Conservation (phyloP, 805 yeast species). For the Ascoidea asiatica region DNA sequence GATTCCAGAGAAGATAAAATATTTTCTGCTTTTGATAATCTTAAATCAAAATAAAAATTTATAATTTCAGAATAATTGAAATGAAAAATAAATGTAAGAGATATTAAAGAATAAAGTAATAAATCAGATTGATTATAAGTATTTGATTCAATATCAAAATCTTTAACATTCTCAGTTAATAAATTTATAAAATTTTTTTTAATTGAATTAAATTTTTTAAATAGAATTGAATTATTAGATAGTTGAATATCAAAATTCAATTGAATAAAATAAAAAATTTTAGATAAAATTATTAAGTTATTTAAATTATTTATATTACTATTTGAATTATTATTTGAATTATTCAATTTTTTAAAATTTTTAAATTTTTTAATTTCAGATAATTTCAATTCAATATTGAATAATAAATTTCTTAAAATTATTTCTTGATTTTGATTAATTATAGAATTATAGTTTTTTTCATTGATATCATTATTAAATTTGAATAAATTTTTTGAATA, state of each 20-base stretch:
- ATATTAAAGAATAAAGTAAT: not conserved
- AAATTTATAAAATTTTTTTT: too few species aligned
- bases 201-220: too few species aligned
- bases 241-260: not conserved
- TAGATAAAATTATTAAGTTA: not conserved
- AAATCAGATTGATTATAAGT: not conserved
- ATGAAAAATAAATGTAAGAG: not conserved
- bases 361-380: too few species aligned
- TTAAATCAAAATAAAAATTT: too few species aligned
- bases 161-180: not conserved
- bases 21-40: not conserved
- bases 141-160: not conserved
- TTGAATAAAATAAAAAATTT: too few species aligned
- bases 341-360: too few species aligned
- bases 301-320: not conserved
- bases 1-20: not conserved
- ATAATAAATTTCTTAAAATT: not conserved
- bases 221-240: not conserved
- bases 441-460: too few species aligned
- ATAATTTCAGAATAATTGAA: too few species aligned
- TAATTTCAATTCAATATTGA: not conserved
- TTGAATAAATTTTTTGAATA: not conserved
- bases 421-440: too few species aligned
- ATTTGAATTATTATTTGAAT: not conserved
- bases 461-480: too few species aligned